phyloP scores from a whole-genome alignment of 1,284 basidiomycete genomes.

The Leucocoprinus gongylophorus region DNA sequence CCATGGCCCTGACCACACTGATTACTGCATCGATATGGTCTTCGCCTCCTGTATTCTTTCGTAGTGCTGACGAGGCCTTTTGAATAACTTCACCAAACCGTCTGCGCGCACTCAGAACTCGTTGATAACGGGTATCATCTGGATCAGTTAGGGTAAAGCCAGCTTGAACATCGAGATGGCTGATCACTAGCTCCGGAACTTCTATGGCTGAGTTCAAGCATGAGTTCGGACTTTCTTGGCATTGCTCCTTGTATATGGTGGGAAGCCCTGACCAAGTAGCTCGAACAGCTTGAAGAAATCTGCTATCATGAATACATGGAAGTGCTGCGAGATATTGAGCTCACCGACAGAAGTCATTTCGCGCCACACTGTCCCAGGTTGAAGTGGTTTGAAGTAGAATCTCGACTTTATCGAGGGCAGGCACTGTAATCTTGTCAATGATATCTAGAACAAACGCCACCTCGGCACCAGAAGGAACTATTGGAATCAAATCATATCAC shows the following conservation, averaged over 20 bases:
- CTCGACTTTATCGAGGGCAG: conserved; percentile 67
- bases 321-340: conserved; percentile 16
- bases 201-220: conserved; percentile 58
- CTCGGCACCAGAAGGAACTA: conserved; percentile 69
- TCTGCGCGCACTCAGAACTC: conserved; percentile 51
- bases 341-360: conserved; percentile 92
- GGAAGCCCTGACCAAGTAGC: conserved; percentile 70
- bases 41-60: conserved; percentile 56
- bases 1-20: conserved; percentile 61
- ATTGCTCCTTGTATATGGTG: conserved; percentile 56
- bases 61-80: conserved; percentile 62
- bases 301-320: conserved; percentile 22
- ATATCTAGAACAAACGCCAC: conserved; percentile 79
- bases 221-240: conserved; percentile 47
- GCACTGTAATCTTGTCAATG: conserved; percentile 61
- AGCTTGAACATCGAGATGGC: conserved; percentile 57
- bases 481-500: conserved; percentile 5
- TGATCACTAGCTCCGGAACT: conserved; percentile 57
- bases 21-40: conserved; percentile 92
- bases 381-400: conserved; percentile 48
- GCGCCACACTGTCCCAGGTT: conserved; percentile 66
- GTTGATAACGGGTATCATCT: conserved; percentile 70
- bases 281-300: conserved; percentile 57
- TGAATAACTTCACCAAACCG: conserved; percentile 70
- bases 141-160: conserved; percentile 75